Evolutionary conservation across 495 filamentous ascomycete species (phyloP).

Genomic region (Neurospora sp.): DNA sequence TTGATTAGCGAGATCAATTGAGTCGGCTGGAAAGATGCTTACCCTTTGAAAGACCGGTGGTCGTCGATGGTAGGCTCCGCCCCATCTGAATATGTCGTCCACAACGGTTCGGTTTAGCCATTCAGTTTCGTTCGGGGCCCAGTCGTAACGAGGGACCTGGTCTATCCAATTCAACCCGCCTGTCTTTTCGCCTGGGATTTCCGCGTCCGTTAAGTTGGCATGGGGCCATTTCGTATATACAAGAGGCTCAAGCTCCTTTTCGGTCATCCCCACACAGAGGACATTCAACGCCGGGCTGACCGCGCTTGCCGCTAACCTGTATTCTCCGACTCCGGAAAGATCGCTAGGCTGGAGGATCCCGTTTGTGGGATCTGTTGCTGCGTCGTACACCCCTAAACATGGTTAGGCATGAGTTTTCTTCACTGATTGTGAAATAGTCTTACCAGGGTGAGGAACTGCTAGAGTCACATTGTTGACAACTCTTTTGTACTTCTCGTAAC

Average conservation of each 20-base stretch:
- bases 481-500: constrained; percentile 35
- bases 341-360: constrained; percentile 56
- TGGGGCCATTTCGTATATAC: constrained; percentile 49
- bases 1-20: background rate
- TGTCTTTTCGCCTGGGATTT: constrained; percentile 11
- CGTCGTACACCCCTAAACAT: constrained; percentile 43
- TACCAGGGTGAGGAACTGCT: constrained; percentile 55
- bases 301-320: constrained; percentile 52
- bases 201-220: constrained; percentile 22
- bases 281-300: constrained; percentile 58
- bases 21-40: background rate
- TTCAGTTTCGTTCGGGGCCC: constrained; percentile 13
- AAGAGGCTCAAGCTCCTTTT: constrained; percentile 48
- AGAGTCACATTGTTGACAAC: constrained; percentile 64
- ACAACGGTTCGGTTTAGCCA: constrained; percentile 51
- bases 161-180: constrained; percentile 17
- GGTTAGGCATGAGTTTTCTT: background rate
- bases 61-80: constrained; percentile 33
- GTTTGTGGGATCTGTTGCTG: constrained; percentile 49
- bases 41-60: constrained; percentile 56
- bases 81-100: constrained; percentile 62
- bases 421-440: background rate
- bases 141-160: constrained; percentile 17
- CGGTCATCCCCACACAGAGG: constrained; percentile 54
- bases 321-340: constrained; percentile 54